Base-by-base conservation (phyloP, 257 asterid genomes). In the Nemophila menziesii region DNA sequence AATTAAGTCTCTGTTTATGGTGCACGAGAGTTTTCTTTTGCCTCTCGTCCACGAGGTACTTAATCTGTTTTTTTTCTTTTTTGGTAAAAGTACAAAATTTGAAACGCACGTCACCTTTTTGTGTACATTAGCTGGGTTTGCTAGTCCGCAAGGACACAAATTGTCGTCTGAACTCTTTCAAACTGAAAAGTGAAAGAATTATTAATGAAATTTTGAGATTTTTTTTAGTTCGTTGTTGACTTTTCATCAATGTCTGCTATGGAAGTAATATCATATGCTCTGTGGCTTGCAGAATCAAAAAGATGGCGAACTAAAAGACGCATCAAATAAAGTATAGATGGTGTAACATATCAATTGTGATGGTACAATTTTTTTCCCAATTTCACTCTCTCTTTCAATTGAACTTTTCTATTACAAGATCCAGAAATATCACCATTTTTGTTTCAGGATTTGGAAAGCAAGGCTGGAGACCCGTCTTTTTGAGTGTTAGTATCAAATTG, bases 271-370 rank as follows among this genome's bases (percentile, higher is more conserved):
- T 11, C 15, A 41, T 17, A 19, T 41, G 2, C 1, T 4, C n/a
- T 41, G 18, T 17, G 10, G 20, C 0, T 5, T 41, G 16, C 22
- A 41, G 46, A 41, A 41, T 41, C 24, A 41, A 8, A 41, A 41
- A 19, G 46, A 41, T 11, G 24, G 14, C 18, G 46, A 41, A 18
- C 5, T 16, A 41, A 41, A 41, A 41, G 23, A n/a, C n/a, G n/a
- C 20, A 17, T 20, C 46, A 18, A 41, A 41, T 24, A 41, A 41
- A 19, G 46, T 41, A 18, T 41, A 41, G 46, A 29, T 7, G 36
- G 12, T 9, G 24, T 22, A 41, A 19, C 23, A 5, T 11, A 8
- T 41, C 15, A 5, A 41, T 8, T 18, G 20, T 17, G 24, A 20
- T 17, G 46, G 46, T 41, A 8, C 44, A 16, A n/a, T n/a, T n/a